Base-by-base conservation (phyloP, 179 eudicot genomes). In the Heliamphora pulchella region DNA sequence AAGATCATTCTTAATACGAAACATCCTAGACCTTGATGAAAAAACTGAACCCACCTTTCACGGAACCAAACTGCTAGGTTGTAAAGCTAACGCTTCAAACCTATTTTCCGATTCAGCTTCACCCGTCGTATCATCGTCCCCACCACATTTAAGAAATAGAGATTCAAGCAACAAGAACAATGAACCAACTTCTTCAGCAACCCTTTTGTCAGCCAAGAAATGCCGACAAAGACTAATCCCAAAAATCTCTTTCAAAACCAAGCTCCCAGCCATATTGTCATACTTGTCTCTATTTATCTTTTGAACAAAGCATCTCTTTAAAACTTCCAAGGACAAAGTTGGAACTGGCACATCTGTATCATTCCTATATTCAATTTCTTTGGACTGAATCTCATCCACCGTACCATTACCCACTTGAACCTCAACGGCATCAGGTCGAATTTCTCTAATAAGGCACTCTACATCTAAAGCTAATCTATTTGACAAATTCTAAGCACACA, bases 211-310 rank as follows among this genome's bases (percentile, higher is more conserved):
- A 14, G 86, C 89, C 80, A 81, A 66, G 54, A 94, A 87, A 84
- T 92, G 97, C 53, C 87, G 89, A 71, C 89, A 82, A 78, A 91
- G 89, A 17, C 93, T 86, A 84, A 91, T 87, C 76, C 97, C 99
- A 65, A 96, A 96, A 68, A 96, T 91, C 87, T 92, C 97, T 79
- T 84, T 91, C 80, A 96, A 79, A 14, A 96, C 94, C 89, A 94
- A 80, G 75, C 86, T 87, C 69, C 95, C 97, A 22, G 98, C 99
- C 81, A 91, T 85, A 83, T 84, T 65, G 43, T 96, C 97, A 64
- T 92, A 94, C 64, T 75, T 87, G 58, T 94, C 94, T 76, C 84
- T 89, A 79, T 84, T 83, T 46, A 83, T 86, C 82, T 90, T 92
- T 63, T 91, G 90, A 63, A 86, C 58, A 83, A 94, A 94, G 85